Evolutionary conservation across 805 yeast species (phyloP).

Genomic region (Candida dendrica): DNA sequence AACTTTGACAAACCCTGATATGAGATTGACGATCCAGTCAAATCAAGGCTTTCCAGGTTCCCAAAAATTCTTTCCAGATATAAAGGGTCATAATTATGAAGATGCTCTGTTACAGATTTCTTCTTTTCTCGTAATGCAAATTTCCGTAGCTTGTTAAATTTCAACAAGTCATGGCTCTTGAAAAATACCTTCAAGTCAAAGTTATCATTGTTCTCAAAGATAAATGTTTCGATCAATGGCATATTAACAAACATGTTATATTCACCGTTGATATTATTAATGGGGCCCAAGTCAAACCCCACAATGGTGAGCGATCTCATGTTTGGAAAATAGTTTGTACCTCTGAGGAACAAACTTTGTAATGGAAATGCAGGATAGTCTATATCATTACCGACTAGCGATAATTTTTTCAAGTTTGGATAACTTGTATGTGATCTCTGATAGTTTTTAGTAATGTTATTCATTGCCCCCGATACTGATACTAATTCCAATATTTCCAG

Average conservation of each 20-base stretch:
- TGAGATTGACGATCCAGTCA: constrained; percentile 19
- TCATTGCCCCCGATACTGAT: constrained; percentile 5
- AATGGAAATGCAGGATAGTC: constrained; percentile 12
- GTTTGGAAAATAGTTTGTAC: constrained; percentile 1
- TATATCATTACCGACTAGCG: constrained; percentile 12
- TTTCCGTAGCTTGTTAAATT: constrained; percentile 5
- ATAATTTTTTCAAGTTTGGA: constrained; percentile 9
- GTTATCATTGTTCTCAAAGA: constrained; percentile 16
- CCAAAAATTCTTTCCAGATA: constrained; percentile 11
- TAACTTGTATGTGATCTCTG: constrained; percentile 3
- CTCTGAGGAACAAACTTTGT: not conserved
- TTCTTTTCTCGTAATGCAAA: constrained; percentile 13
- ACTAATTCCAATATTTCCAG: constrained; percentile 7
- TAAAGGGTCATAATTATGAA: constrained; percentile 6
- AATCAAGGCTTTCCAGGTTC: constrained; percentile 9
- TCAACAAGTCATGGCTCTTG: constrained; percentile 12
- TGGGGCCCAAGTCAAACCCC: constrained; percentile 13
- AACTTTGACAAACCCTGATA: constrained; percentile 13
- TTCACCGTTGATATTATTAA: constrained; percentile 11
- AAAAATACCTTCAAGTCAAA: constrained; percentile 12
- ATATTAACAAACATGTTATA: constrained; percentile 18
- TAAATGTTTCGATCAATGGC: constrained; percentile 8
- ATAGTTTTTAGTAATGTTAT: not conserved
- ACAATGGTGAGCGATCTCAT: constrained; percentile 11
- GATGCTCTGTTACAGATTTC: constrained; percentile 11